These are phyloP conservation scores for Alternaria rosae DNA, from an alignment of 2,329 filamentous ascomycete species.

Conservation along the genomic window DNA sequence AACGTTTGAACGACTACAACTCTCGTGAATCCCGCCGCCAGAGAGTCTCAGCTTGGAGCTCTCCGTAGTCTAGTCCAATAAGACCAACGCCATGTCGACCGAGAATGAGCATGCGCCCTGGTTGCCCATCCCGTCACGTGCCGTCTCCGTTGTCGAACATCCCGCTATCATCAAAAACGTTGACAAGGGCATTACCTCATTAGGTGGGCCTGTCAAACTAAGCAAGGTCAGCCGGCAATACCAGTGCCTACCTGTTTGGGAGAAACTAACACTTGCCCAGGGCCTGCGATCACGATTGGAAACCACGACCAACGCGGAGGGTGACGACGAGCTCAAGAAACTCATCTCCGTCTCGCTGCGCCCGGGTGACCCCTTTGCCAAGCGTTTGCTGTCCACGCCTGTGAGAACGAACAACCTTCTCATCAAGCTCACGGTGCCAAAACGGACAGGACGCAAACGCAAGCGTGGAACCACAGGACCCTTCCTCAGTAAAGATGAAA, in stretches of 20 bases:
- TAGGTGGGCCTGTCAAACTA: slow-evolving; percentile 65
- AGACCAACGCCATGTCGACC: slow-evolving; percentile 11
- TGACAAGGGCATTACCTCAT: slow-evolving; percentile 68
- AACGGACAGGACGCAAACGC: slow-evolving; percentile 82
- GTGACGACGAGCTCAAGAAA: slow-evolving; percentile 53
- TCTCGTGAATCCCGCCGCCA: slow-evolving; percentile 7
- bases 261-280: slow-evolving; percentile 27
- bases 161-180: slow-evolving; percentile 71
- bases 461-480: slow-evolving; percentile 78
- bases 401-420: slow-evolving; percentile 82
- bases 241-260: slow-evolving; percentile 1
- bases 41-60: not conserved
- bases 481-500: slow-evolving; percentile 54
- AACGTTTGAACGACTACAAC: not conserved
- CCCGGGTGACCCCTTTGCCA: slow-evolving; percentile 79
- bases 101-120: slow-evolving; percentile 47
- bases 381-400: slow-evolving; percentile 79
- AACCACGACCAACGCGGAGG: slow-evolving; percentile 26
- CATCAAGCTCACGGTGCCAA: slow-evolving; percentile 85
- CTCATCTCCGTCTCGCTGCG: slow-evolving; percentile 76
- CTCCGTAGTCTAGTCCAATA: not conserved
- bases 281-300: slow-evolving; percentile 39
- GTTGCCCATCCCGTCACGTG: slow-evolving; percentile 60
- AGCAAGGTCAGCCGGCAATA: slow-evolving; percentile 54
- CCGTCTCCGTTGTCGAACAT: slow-evolving; percentile 70